A percentile compares a stretch with the other conserved stretches of the same genome.
These are phyloP conservation scores for Collybiopsis luxurians DNA, from an alignment of 768 basidiomycete genomes.

Conservation along the genomic window DNA sequence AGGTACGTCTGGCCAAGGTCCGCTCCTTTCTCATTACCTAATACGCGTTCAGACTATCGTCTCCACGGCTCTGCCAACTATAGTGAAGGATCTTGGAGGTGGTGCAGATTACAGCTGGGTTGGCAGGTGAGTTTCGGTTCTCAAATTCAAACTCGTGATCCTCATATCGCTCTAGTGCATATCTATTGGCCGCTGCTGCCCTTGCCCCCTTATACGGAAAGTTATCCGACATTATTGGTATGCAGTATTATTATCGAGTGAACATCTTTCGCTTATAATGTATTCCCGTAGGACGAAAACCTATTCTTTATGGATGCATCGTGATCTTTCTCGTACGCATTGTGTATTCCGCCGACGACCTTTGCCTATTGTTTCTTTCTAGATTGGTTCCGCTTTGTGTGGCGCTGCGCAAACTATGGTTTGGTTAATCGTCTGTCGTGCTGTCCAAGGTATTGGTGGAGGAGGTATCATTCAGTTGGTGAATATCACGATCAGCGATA, in stretches of 20 bases:
- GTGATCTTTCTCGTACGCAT: conserved; percentile 52
- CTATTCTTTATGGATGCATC: conserved; percentile 65
- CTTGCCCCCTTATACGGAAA: conserved; percentile 78
- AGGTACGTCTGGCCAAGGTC: conserved; percentile 32
- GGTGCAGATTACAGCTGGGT: conserved; percentile 72
- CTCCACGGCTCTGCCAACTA: conserved; percentile 75
- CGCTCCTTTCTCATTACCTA: background rate
- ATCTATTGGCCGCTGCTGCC: conserved; percentile 66
- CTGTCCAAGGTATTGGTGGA: conserved; percentile 82
- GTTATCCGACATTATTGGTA: conserved; percentile 41
- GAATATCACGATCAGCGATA: conserved; percentile 78
- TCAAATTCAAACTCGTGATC: background rate
- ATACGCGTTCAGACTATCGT: conserved; percentile 51
- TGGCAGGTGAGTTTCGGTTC: conserved; percentile 42
- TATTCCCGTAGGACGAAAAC: conserved; percentile 53
- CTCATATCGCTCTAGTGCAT: conserved; percentile 49
- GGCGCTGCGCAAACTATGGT: conserved; percentile 78
- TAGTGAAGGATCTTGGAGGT: conserved; percentile 62
- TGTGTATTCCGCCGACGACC: background rate
- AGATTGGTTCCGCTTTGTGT: conserved; percentile 73
- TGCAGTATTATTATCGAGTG: background rate
- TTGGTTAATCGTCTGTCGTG: conserved; percentile 75
- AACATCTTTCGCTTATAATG: background rate
- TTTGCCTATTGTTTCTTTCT: background rate
- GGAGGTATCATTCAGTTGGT: conserved; percentile 76